Base-by-base conservation (phyloP, 768 basidiomycete genomes). In the Suillus clintonianus region DNA sequence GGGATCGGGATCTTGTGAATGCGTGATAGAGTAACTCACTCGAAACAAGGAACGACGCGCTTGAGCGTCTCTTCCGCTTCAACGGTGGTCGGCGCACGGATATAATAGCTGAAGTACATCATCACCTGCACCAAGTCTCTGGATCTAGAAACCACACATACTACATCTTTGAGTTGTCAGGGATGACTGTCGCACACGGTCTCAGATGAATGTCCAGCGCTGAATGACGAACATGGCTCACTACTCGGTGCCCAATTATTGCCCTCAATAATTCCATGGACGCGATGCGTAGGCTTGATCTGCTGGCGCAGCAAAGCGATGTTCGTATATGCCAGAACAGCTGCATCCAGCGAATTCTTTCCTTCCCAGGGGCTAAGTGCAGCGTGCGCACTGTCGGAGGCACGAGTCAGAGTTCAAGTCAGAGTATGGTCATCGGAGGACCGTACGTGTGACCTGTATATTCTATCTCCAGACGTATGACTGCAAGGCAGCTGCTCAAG, bases 311-410 rank as follows among this genome's bases (percentile, higher is more conserved):
- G 81, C 8, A 87, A 86, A 0, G 91, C 87, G 32, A 95, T 87
- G 60, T 88, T 90, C 56, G 84, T 89, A 71, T 95, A 95, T 4
- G 90, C 89, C 4, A 93, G 81, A 5, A 94, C 89, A n/a, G 92
- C 92, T 0, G 94, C 94, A 70, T 96, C 94, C 14, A 94, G 76
- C 1, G 93, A 89, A 65, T 95, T 94, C 64, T 80, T 82, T 2
- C 92, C 93, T 73, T 94, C 90, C 92, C 93, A 94, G 27, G 92
- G 93, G 24, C 88, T 89, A 32, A 90, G 78, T 1, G 87, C 87
- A 4, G 91, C 91, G 71, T 92, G 92, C 4, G 92, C 90, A 13
- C 90, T 92, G 61, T 50, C 48, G 14, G 32, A n/a, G 13, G 11
- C 19, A 34, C 19, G 7, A 41, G 17, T 57, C 39, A 57, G 37